phyloP scores from a whole-genome alignment of 306 rosid species.

The Castanea mollissima region DNA sequence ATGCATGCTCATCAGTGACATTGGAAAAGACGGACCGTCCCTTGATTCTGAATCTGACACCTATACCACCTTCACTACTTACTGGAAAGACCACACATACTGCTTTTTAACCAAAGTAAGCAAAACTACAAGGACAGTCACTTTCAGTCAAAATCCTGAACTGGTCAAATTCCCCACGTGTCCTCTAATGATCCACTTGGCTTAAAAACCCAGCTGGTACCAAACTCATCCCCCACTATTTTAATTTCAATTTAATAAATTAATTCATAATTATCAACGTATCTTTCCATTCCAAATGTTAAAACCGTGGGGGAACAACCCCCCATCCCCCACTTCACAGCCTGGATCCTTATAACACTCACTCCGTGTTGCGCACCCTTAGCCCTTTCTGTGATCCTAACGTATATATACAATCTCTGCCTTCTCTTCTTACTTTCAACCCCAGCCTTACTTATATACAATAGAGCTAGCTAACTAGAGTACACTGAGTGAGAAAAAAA shows the following conservation, averaged over 20 bases:
- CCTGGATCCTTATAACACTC: conserved; percentile 36
- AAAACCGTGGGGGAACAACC: conserved; percentile 20
- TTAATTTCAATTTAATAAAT: neutral
- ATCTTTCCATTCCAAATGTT: conserved; percentile 1
- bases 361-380: conserved; percentile 22
- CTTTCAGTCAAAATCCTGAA: conserved; percentile 26
- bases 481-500: no score
- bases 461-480: no score
- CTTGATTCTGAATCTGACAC: neutral
- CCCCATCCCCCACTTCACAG: neutral
- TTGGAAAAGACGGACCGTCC: neutral
- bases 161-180: neutral
- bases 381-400: neutral
- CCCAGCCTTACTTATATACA: no score
- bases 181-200: neutral
- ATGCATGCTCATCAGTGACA: neutral
- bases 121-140: neutral
- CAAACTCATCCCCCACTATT: neutral
- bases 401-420: neutral
- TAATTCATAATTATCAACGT: no score
- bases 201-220: conserved; percentile 7
- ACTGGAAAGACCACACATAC: no score
- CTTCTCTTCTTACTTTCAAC: neutral
- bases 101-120: no score
- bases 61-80: neutral